Evolutionary conservation across 2,329 filamentous ascomycete species (phyloP).

Genomic region (Pseudonectria buxi): DNA sequence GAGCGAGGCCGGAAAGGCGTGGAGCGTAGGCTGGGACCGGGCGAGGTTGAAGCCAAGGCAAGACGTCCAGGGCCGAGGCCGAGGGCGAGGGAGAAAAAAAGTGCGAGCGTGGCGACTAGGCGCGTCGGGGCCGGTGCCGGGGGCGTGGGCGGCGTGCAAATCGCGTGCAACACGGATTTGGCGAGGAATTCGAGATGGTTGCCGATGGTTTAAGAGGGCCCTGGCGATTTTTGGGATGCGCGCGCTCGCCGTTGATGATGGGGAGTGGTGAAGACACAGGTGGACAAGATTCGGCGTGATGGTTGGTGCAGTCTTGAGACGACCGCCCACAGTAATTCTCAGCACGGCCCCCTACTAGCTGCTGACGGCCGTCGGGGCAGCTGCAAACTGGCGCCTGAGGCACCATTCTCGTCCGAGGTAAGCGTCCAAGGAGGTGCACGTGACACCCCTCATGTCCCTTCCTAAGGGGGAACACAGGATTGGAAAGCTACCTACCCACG

Average conservation of each 20-base stretch:
- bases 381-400: conserved; percentile 16
- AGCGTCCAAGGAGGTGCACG: conserved; percentile 1
- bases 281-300: conserved; percentile 44
- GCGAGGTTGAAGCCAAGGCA: too few species aligned
- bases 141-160: conserved; percentile 41
- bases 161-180: conserved; percentile 49
- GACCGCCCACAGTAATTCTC: conserved; percentile 35
- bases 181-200: conserved; percentile 47
- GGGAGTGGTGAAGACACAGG: conserved; percentile 48
- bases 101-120: conserved; percentile 27
- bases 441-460: too few species aligned
- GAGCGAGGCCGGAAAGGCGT: conserved; percentile 3
- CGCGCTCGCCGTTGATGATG: conserved; percentile 47
- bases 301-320: conserved; percentile 37
- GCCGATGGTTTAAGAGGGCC: conserved; percentile 53
- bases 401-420: conserved; percentile 13
- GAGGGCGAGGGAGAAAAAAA: conserved; percentile 2
- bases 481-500: too few species aligned
- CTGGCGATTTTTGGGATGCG: conserved; percentile 58
- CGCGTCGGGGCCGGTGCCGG: conserved; percentile 36
- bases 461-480: too few species aligned
- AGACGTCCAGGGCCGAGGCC: background rate
- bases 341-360: conserved; percentile 33
- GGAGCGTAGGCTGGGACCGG: conserved; percentile 8
- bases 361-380: conserved; percentile 18